phyloP scores from a whole-genome alignment of 1,284 basidiomycete species.

The Kalmanozyma brasiliensis region DNA sequence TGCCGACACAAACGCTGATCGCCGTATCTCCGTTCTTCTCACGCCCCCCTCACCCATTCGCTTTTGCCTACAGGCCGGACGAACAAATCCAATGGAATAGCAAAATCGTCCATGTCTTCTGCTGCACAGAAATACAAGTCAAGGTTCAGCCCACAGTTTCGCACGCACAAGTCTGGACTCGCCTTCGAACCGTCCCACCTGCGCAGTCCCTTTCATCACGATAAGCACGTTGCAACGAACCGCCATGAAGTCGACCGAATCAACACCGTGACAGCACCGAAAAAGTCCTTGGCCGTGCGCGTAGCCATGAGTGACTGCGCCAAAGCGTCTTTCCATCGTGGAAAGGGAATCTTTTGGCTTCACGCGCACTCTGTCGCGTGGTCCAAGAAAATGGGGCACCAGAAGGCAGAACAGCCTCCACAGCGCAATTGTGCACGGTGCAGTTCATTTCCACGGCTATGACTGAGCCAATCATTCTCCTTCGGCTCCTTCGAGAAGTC shows the following conservation, averaged over 20 bases:
- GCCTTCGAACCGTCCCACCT: too few species aligned
- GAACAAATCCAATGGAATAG: constrained; percentile 51
- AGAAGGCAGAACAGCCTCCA: too few species aligned
- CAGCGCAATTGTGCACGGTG: too few species aligned
- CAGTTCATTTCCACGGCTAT: too few species aligned
- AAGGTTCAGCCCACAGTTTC: too few species aligned
- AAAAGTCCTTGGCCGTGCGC: not conserved
- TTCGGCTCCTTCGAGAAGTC: too few species aligned
- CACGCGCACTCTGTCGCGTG: not conserved
- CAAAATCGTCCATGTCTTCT: not conserved
- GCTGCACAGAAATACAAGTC: constrained; percentile 3
- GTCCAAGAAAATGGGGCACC: too few species aligned
- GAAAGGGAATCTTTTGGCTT: not conserved
- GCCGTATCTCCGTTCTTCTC: not conserved
- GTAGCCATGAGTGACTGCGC: too few species aligned
- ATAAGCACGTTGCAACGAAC: not conserved
- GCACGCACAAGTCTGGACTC: not conserved
- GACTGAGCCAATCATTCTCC: too few species aligned
- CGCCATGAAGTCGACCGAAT: constrained; percentile 1
- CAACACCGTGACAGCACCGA: constrained; percentile 15
- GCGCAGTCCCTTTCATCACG: not conserved
- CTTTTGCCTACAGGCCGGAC: constrained; percentile 28
- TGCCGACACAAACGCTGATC: constrained; percentile 3
- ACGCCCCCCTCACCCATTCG: too few species aligned
- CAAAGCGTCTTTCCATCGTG: too few species aligned